These are phyloP conservation scores for Colletotrichum scovillei DNA, from an alignment of 2,329 filamentous ascomycete species.

Conservation along the genomic window DNA sequence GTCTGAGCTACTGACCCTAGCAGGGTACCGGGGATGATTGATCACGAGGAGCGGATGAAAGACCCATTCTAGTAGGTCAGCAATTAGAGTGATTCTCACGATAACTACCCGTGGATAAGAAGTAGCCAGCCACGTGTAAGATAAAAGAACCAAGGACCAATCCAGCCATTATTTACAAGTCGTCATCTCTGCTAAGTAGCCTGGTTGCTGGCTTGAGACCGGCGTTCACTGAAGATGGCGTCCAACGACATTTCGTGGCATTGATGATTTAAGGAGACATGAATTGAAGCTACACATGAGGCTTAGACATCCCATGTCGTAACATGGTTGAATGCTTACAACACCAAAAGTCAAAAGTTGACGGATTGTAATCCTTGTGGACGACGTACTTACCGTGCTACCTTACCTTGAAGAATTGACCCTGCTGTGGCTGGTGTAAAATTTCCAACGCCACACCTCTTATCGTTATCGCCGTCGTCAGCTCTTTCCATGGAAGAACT, in stretches of 20 bases:
- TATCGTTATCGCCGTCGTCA: constrained; percentile 30
- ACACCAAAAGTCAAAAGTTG: neutral
- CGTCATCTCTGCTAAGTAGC: neutral
- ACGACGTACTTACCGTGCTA: neutral
- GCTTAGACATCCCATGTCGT: no score
- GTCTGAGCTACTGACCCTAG: neutral
- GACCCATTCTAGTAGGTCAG: neutral
- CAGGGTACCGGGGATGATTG: neutral
- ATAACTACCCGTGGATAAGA: neutral
- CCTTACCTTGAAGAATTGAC: neutral
- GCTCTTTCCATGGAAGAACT: neutral
- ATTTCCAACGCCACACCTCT: neutral
- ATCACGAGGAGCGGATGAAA: neutral
- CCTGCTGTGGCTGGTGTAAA: neutral
- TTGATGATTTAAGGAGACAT: neutral
- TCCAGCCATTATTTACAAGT: neutral
- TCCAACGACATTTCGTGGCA: neutral
- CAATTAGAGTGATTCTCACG: neutral
- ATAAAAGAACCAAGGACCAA: no score
- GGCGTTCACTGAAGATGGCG: neutral
- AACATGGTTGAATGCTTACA: neutral
- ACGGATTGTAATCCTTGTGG: neutral
- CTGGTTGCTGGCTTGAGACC: neutral
- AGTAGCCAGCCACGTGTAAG: neutral
- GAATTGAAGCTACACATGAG: neutral